These are phyloP conservation scores for Oryza officinalis DNA, from an alignment of 176 grass and related monocot species.

Conservation along the genomic window DNA sequence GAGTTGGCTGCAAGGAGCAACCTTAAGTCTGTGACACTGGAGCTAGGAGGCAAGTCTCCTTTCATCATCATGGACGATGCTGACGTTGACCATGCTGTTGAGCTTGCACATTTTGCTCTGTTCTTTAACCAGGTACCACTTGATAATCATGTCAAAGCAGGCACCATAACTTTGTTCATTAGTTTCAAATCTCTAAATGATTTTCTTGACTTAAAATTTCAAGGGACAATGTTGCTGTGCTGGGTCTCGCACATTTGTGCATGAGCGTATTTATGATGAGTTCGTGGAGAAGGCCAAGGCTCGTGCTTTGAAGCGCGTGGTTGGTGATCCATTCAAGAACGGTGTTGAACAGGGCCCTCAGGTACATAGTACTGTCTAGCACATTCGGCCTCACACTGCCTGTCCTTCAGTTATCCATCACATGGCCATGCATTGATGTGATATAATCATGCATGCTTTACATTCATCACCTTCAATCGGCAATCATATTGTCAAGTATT, in stretches of 20 bases:
- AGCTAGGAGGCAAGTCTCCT: slow-evolving; percentile 97
- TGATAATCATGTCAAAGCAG: neutral
- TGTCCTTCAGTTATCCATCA: neutral
- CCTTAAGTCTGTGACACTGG: slow-evolving; percentile 87
- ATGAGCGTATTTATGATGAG: slow-evolving; percentile 87
- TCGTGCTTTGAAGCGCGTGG: slow-evolving; percentile 78
- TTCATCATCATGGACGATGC: slow-evolving; percentile 97
- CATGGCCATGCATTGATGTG: neutral
- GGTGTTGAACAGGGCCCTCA: slow-evolving; percentile 95
- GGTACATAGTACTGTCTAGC: slow-evolving; percentile 38
- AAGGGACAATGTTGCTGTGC: slow-evolving; percentile 97
- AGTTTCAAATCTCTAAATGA: neutral
- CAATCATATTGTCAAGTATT: neutral
- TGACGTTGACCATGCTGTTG: slow-evolving; percentile 82
- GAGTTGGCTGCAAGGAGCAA: slow-evolving; percentile 96
- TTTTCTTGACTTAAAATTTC: slow-evolving; percentile 1
- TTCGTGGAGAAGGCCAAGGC: slow-evolving; percentile 96
- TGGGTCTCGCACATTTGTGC: slow-evolving; percentile 98
- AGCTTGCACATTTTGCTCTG: slow-evolving; percentile 88
- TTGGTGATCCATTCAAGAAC: slow-evolving; percentile 91
- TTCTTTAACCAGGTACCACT: slow-evolving; percentile 93
- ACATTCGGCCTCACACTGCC: neutral
- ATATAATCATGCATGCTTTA: neutral
- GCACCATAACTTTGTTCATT: neutral
- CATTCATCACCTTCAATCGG: neutral